Base-by-base conservation (phyloP, 2,329 filamentous ascomycete genomes). In the Pseudopyricularia javanii region DNA sequence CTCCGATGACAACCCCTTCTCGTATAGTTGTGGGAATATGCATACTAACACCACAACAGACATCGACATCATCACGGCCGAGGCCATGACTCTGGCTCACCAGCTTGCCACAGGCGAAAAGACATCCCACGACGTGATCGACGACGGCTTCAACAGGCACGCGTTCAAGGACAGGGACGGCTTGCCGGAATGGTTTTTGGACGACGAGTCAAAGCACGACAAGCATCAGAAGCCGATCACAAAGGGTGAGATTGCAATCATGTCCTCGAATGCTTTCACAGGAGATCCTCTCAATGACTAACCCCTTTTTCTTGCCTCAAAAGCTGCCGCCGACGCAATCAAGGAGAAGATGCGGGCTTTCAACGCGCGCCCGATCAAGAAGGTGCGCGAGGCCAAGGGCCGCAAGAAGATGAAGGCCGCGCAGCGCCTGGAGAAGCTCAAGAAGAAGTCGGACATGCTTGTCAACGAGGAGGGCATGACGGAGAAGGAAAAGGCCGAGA, bases 1-100 rank as follows among this genome's bases (percentile, higher is more conserved):
- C 28, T 9, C 28, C 4, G 15, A 47, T 11, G 2, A 1, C 26
- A 17, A 45, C 15, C 34, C 8, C n/a, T 5, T 22, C 49, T 32
- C 30, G 43, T 12, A 20, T 15, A 17, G 22, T 26, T 15, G 14
- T 35, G 5, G 33, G 24, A 14, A 28, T 17, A 34, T 53, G 48
- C 63, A 45, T 65, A 60, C 61, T 58, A 53, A 58, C 55, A 63
- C 33, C 26, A n/a, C 14, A 28, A 53, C 65, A 77, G 91, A 96
- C 64, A 95, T 98, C 69, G 90, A 97, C 66, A 97, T 98, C 62
- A 95, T 97, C 63, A 98, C 93, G n/a, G 93, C 90, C 5, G 93
- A 98, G 74, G 93, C 94, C 58, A 98, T 98, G 93, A 94, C 91
- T 0, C 78, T 98, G 15, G 94, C 93, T 1, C 93, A 97, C 59